Conservation (phyloP, 169 alveolate genomes). For the Ichthyophthirius multifiliis region DNA sequence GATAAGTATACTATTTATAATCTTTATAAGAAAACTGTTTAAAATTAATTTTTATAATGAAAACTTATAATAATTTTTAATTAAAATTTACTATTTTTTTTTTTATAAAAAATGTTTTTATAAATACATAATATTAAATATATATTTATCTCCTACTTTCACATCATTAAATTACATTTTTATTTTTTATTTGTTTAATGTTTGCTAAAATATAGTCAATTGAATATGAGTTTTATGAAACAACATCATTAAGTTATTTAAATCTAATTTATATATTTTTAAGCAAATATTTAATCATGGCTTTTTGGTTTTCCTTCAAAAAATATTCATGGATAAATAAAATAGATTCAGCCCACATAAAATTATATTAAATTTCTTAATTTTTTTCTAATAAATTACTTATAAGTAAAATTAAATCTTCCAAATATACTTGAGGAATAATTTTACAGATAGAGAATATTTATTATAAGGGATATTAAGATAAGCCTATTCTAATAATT, state of each 20-base stretch:
- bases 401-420: not conserved
- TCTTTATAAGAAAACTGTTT: no score
- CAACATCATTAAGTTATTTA: not conserved
- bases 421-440: not conserved
- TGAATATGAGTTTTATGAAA: not conserved
- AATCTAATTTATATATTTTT: not conserved
- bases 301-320: not conserved
- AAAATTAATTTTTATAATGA: no score
- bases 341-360: slow-evolving; percentile 4
- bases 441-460: not conserved
- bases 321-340: not conserved
- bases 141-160: no score
- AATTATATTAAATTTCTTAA: not conserved
- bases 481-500: not conserved
- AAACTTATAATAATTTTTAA: no score
- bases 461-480: not conserved
- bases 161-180: no score
- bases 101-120: no score
- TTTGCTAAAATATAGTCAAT: not conserved
- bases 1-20: no score
- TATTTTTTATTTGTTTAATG: not conserved
- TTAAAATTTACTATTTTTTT: no score
- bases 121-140: no score
- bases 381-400: not conserved
- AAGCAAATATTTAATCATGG: not conserved